Percentiles rank a stretch among this genome's conserved stretches.
Conservation (phyloP, 225 moss, liverwort and hornwort genomes). For the Climacium dendroides region DNA sequence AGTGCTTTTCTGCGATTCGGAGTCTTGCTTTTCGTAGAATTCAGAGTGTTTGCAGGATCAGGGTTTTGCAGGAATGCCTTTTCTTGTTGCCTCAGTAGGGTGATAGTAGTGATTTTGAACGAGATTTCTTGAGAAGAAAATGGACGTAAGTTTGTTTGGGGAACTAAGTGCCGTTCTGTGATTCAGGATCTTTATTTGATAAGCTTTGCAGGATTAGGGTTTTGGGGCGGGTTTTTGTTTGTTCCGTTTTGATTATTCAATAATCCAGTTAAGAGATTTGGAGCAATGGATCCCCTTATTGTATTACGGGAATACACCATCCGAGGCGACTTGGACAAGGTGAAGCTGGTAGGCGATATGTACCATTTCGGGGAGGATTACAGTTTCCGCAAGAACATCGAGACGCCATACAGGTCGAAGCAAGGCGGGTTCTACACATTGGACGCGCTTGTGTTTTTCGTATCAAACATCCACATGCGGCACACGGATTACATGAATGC, state of each 20-base stretch:
- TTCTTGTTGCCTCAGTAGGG: background rate
- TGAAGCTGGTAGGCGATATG: constrained; percentile 62
- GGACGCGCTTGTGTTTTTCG: constrained; percentile 75
- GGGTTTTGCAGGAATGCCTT: background rate
- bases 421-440: constrained; percentile 86
- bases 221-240: background rate
- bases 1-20: background rate
- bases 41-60: background rate
- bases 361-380: constrained; percentile 78
- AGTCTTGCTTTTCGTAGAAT: background rate
- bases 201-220: background rate
- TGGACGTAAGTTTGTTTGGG: background rate
- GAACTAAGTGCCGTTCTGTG: background rate
- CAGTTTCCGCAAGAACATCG: constrained; percentile 65
- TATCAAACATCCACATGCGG: constrained; percentile 72
- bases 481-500: constrained; percentile 76
- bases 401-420: constrained; percentile 91
- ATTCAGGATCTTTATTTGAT: background rate
- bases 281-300: constrained; percentile 70
- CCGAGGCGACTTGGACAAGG: constrained; percentile 59
- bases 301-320: constrained; percentile 76
- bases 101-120: background rate
- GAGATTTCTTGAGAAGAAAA: background rate
- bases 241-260: background rate
- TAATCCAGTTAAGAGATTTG: background rate